Percentiles rank a stretch among this genome's conserved stretches.
These are phyloP conservation scores for Platanus orientalis DNA, from an alignment of 164 flowering plant genomes.

Conservation along the genomic window DNA sequence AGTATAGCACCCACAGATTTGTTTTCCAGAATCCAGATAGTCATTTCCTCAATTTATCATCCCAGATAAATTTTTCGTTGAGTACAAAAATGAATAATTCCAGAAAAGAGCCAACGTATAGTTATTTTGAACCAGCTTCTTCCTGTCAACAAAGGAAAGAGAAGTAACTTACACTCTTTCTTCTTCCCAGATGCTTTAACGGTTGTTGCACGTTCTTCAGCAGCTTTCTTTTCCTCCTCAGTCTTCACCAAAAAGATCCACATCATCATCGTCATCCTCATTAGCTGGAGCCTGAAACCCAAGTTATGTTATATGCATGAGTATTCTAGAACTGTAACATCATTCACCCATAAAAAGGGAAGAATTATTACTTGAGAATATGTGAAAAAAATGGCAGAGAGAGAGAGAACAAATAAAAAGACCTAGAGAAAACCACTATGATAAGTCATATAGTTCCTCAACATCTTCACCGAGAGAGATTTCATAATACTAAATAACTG, in stretches of 20 bases:
- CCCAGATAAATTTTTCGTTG: no score
- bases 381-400: no score
- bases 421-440: no score
- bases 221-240: slow-evolving; percentile 96
- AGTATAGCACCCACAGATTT: neutral
- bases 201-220: slow-evolving; percentile 86
- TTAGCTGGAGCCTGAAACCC: slow-evolving; percentile 50
- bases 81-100: neutral
- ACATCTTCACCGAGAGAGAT: no score
- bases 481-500: no score
- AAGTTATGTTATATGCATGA: neutral
- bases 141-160: neutral
- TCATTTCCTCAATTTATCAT: no score
- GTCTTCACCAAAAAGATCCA: slow-evolving; percentile 96
- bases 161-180: slow-evolving; percentile 69
- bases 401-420: no score
- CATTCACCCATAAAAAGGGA: no score
- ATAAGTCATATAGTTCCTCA: no score
- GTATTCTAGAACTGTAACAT: neutral
- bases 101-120: neutral
- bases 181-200: slow-evolving; percentile 75
- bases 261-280: slow-evolving; percentile 63
- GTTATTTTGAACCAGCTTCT: neutral
- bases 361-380: no score
- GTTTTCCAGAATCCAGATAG: neutral